Percentiles rank a stretch among this genome's conserved stretches.
Evolutionary conservation across 306 rosid genomes (phyloP).

Genomic region (Canavalia gladiata): DNA sequence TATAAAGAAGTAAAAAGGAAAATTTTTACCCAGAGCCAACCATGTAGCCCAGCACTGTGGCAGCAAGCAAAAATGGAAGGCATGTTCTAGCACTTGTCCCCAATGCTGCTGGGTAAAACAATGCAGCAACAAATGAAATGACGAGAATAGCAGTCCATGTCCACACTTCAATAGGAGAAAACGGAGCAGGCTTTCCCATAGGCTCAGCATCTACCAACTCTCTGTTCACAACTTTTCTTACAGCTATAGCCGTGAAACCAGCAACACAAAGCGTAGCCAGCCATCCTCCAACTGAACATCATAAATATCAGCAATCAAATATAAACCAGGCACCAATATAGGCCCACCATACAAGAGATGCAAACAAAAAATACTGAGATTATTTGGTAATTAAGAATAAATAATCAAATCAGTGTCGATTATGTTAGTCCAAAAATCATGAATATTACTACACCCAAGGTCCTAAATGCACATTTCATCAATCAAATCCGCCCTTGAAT

Average conservation of each 20-base stretch:
- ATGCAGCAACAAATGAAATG: constrained; percentile 71
- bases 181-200: constrained; percentile 86
- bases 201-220: constrained; percentile 92
- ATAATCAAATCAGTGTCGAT: neutral
- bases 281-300: constrained; percentile 89
- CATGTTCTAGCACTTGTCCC: constrained; percentile 91
- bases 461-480: constrained; percentile 2
- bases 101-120: constrained; percentile 73
- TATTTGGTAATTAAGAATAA: neutral
- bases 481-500: neutral
- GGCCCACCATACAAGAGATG: neutral
- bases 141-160: constrained; percentile 77
- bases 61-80: constrained; percentile 95
- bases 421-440: neutral
- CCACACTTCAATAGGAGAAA: constrained; percentile 80
- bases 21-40: constrained; percentile 85
- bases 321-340: neutral
- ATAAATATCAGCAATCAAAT: constrained; percentile 36
- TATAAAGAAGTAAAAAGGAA: constrained; percentile 37
- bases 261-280: constrained; percentile 88
- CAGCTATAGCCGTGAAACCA: constrained; percentile 83
- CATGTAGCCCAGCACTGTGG: constrained; percentile 90
- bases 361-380: neutral
- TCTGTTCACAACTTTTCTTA: constrained; percentile 87
- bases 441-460: neutral